Evolutionary conservation across 2,329 filamentous ascomycete genomes (phyloP).

Genomic region (Neonectria magnoliae): DNA sequence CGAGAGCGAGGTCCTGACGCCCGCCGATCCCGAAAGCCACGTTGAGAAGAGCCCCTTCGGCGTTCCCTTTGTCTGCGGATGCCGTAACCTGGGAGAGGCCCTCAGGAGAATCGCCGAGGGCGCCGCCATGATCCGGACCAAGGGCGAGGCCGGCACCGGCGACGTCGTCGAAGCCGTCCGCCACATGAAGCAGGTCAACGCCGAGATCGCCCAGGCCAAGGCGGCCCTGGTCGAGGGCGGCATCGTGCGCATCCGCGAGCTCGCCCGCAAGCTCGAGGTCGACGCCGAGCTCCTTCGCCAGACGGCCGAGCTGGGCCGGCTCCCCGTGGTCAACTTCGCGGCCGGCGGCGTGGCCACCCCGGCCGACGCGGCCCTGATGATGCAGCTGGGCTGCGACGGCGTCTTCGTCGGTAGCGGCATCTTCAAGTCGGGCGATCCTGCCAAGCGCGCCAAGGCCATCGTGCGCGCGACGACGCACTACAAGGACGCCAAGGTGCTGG

Average conservation of each 20-base stretch:
- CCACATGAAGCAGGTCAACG: conserved; percentile 92
- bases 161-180: conserved; percentile 96
- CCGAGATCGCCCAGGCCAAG: conserved; percentile 83
- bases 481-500: conserved; percentile 84
- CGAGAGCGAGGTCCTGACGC: conserved; percentile 96
- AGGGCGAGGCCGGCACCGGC: conserved; percentile 96
- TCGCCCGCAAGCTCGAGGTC: conserved; percentile 83
- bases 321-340: conserved; percentile 98
- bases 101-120: conserved; percentile 91
- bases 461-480: conserved; percentile 94
- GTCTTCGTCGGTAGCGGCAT: conserved; percentile 98
- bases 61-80: conserved; percentile 95
- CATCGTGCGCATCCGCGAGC: conserved; percentile 67
- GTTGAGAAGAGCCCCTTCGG: conserved; percentile 87
- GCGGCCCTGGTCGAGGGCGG: conserved; percentile 71
- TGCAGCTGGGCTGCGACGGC: conserved; percentile 98
- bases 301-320: conserved; percentile 84
- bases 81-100: conserved; percentile 92
- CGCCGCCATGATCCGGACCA: conserved; percentile 98
- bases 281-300: conserved; percentile 84
- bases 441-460: conserved; percentile 91
- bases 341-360: conserved; percentile 99
- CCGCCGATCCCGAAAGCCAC: conserved; percentile 89
- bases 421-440: conserved; percentile 94
- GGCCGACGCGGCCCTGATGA: conserved; percentile 94